phyloP scores from a whole-genome alignment of 2,329 filamentous ascomycete genomes.

The Herpomyces periplanetae region DNA sequence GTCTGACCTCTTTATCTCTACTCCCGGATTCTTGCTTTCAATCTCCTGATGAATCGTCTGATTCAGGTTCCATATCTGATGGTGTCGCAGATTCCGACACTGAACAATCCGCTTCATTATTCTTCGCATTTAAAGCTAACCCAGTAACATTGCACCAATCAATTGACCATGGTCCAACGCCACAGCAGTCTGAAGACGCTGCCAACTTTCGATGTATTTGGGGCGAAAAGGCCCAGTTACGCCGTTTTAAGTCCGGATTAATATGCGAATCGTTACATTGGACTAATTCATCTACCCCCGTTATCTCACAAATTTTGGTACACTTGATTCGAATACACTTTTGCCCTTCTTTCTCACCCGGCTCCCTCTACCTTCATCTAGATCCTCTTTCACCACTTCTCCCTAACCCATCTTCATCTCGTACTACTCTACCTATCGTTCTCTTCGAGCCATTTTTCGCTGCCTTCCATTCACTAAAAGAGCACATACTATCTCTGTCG shows the following conservation, averaged over 20 bases:
- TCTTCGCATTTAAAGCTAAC: neutral
- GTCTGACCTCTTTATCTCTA: too few species aligned
- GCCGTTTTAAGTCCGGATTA: constrained; percentile 74
- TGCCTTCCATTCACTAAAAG: constrained; percentile 30
- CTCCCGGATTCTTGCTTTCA: too few species aligned
- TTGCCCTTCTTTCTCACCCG: too few species aligned
- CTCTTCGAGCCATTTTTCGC: constrained; percentile 9
- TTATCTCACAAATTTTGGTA: too few species aligned
- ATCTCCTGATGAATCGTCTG: too few species aligned
- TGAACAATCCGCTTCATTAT: constrained; percentile 4
- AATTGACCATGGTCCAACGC: constrained; percentile 54
- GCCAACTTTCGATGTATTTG: constrained; percentile 57
- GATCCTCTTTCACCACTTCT: constrained; percentile 25
- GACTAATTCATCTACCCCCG: constrained; percentile 8
- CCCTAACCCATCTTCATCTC: constrained; percentile 15
- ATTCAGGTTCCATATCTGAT: constrained; percentile 3
- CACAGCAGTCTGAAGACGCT: constrained; percentile 48
- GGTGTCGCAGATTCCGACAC: constrained; percentile 1
- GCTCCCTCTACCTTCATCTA: too few species aligned
- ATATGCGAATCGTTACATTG: constrained; percentile 76
- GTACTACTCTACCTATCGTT: constrained; percentile 13
- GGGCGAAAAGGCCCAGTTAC: constrained; percentile 66
- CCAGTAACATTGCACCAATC: constrained; percentile 11
- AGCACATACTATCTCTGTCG: constrained; percentile 32
- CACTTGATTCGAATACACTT: too few species aligned